These are phyloP conservation scores for Rhizomucor pusillus DNA, from an alignment of 371 early-diverging fungal genomes.

Conservation along the genomic window DNA sequence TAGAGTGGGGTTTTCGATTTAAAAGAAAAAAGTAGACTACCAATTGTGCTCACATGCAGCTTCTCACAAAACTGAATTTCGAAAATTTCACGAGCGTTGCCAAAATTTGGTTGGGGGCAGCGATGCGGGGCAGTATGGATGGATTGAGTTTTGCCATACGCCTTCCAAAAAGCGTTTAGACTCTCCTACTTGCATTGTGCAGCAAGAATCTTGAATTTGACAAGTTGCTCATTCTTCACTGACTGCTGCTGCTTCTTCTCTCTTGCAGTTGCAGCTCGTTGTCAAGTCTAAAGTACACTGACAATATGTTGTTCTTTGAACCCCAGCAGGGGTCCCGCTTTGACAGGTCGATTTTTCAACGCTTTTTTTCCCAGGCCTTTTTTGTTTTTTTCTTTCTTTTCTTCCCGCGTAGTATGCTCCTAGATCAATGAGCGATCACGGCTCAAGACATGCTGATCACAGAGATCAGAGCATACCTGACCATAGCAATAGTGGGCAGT, in stretches of 20 bases:
- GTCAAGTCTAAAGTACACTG: too few species aligned
- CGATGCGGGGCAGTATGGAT: too few species aligned
- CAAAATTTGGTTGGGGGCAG: background rate
- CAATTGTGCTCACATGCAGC: conserved; percentile 6
- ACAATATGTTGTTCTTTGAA: background rate
- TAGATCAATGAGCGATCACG: conserved; percentile 1
- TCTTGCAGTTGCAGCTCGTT: too few species aligned
- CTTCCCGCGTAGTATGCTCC: background rate
- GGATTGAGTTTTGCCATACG: too few species aligned
- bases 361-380: conserved; percentile 1
- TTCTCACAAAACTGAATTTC: background rate
- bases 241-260: too few species aligned
- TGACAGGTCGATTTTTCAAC: background rate
- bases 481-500: too few species aligned
- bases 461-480: too few species aligned
- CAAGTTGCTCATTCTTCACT: too few species aligned
- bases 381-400: conserved; percentile 2
- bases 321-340: background rate
- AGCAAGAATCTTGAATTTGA: too few species aligned
- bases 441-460: too few species aligned
- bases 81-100: conserved; percentile 4
- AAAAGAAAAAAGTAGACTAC: conserved; percentile 10
- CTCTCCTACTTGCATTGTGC: too few species aligned
- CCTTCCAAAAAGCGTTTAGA: too few species aligned
- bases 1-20: background rate